phyloP scores from a whole-genome alignment of 2,329 filamentous ascomycete species.

The Hypoxylon sp. region DNA sequence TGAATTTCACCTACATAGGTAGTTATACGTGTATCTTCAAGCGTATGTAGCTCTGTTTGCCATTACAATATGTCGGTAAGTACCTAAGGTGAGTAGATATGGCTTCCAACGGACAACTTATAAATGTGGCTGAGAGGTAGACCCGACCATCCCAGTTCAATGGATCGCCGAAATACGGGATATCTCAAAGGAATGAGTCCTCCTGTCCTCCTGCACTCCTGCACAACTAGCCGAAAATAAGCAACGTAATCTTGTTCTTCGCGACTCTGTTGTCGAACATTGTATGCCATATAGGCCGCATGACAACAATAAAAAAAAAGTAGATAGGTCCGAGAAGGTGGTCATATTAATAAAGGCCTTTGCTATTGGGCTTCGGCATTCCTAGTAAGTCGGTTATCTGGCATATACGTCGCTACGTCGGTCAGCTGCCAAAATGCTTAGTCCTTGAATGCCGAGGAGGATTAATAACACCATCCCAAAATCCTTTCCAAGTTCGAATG shows the following conservation, averaged over 20 bases:
- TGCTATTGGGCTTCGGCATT: background rate
- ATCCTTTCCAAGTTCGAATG: background rate
- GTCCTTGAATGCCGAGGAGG: background rate
- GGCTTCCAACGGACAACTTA: conserved; percentile 10
- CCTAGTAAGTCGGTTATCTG: background rate
- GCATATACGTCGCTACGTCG: background rate
- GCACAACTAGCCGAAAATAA: conserved; percentile 1
- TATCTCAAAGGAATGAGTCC: conserved; percentile 30
- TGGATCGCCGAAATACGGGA: conserved; percentile 10
- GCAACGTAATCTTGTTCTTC: conserved; percentile 21
- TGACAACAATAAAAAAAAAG: conserved; percentile 1
- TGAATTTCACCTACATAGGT: too few species aligned
- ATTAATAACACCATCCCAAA: background rate
- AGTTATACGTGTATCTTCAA: too few species aligned
- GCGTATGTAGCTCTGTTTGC: too few species aligned
- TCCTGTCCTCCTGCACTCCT: conserved; percentile 35
- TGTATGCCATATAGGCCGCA: conserved; percentile 6
- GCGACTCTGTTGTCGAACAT: conserved; percentile 1
- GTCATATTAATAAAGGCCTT: conserved; percentile 8
- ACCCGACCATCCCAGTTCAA: conserved; percentile 18
- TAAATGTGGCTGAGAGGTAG: conserved; percentile 7
- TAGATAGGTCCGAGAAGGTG: background rate
- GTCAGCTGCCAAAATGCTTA: background rate
- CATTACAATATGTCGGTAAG: background rate
- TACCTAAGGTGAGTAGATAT: background rate